These are phyloP conservation scores for Paratinospora sagittata DNA, from an alignment of 164 flowering plant genomes.

Conservation along the genomic window DNA sequence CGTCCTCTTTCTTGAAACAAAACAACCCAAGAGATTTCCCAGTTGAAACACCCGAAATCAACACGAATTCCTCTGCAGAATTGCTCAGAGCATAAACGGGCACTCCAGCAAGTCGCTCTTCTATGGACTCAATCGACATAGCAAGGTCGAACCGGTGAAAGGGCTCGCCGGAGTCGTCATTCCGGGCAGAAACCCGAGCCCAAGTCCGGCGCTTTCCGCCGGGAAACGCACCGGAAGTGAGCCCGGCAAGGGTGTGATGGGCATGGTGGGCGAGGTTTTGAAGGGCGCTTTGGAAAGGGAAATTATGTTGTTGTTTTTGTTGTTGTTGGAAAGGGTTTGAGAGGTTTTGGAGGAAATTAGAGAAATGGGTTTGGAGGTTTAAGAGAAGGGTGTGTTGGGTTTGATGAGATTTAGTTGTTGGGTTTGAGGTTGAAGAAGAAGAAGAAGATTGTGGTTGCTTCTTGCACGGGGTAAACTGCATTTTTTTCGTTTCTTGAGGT, in stretches of 20 bases:
- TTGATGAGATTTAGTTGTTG: constrained; percentile 16
- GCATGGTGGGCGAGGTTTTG: constrained; percentile 26
- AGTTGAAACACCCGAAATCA: constrained; percentile 54
- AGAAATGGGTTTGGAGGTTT: constrained; percentile 31
- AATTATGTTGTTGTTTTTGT: constrained; percentile 20
- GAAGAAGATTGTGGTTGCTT: constrained; percentile 1
- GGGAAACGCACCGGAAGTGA: constrained; percentile 5
- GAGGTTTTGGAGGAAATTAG: constrained; percentile 31
- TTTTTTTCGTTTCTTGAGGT: background rate
- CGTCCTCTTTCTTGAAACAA: constrained; percentile 74
- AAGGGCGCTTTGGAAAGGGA: constrained; percentile 23
- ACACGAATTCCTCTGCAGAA: constrained; percentile 60
- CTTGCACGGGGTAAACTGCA: constrained; percentile 13
- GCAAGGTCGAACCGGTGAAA: constrained; percentile 10
- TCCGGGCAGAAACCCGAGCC: constrained; percentile 30
- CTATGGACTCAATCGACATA: constrained; percentile 44
- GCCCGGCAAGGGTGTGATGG: constrained; percentile 20
- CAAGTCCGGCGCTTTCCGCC: constrained; percentile 22
- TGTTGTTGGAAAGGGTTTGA: constrained; percentile 14
- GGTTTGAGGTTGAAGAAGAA: no score
- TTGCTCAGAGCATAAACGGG: constrained; percentile 77
- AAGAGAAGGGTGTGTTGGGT: constrained; percentile 29
- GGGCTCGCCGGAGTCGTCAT: background rate
- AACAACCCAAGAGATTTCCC: constrained; percentile 61
- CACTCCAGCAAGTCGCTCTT: constrained; percentile 75